These are phyloP conservation scores for Zasmidium angulare DNA, from an alignment of 2,329 filamentous ascomycete species.

Conservation along the genomic window DNA sequence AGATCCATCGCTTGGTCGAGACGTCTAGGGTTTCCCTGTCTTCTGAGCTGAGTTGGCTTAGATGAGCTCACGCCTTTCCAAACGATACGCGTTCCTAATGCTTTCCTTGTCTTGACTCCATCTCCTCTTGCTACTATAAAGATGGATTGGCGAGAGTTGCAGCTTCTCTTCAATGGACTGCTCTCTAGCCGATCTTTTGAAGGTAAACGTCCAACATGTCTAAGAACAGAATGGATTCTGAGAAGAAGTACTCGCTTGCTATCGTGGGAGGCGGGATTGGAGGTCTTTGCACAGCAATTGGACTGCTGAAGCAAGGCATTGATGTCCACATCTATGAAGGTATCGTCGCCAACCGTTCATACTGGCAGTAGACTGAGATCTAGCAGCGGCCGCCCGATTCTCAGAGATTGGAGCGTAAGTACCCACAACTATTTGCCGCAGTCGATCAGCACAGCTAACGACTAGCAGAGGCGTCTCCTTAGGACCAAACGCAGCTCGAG, in stretches of 20 bases:
- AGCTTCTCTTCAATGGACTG: too few relatives aligned
- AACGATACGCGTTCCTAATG: too few relatives aligned
- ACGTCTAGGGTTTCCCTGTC: too few relatives aligned
- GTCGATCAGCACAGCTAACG: background rate
- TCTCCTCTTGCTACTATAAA: too few relatives aligned
- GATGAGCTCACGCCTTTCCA: too few relatives aligned
- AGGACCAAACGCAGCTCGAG: slow-evolving; percentile 53
- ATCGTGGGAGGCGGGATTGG: slow-evolving; percentile 60
- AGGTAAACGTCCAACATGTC: too few relatives aligned
- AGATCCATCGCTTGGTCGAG: too few relatives aligned
- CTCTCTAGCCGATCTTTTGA: too few relatives aligned
- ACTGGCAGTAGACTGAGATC: background rate
- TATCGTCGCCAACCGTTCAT: background rate
- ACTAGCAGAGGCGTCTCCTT: slow-evolving; percentile 48
- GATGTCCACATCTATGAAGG: slow-evolving; percentile 48
- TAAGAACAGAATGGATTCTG: background rate
- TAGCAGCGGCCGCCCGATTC: slow-evolving; percentile 48
- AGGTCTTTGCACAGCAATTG: slow-evolving; percentile 55
- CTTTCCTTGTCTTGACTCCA: too few relatives aligned
- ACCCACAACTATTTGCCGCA: background rate
- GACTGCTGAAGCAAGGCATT: slow-evolving; percentile 47
- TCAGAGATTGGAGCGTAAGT: slow-evolving; percentile 53
- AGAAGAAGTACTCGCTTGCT: slow-evolving; percentile 47
- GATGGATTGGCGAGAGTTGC: too few relatives aligned
- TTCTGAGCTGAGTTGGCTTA: too few relatives aligned